A percentile compares a stretch with the other conserved stretches of the same genome.
Conservation (phyloP, 2,329 filamentous ascomycete species). For the Hypoxylon sp. region DNA sequence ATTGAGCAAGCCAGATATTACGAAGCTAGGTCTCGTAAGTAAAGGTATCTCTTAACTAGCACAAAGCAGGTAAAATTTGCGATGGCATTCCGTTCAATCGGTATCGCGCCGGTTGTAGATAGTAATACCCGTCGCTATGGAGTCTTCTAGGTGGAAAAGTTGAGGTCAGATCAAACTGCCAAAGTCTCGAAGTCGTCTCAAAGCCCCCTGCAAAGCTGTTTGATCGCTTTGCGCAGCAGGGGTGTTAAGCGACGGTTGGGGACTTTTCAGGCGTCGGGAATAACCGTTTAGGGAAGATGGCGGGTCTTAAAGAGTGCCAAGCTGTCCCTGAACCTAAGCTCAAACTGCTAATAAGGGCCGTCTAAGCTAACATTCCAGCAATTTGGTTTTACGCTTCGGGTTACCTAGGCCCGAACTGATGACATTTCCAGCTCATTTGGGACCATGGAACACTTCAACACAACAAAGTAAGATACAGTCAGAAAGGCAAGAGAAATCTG, state of each 20-base stretch:
- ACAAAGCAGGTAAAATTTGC: background rate
- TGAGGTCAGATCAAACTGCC: conserved; percentile 47
- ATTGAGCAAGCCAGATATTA: background rate
- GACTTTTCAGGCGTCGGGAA: conserved; percentile 23
- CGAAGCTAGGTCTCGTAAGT: background rate
- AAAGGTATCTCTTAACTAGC: background rate
- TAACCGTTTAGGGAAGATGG: conserved; percentile 28
- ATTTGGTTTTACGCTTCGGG: conserved; percentile 3
- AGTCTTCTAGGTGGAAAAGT: conserved; percentile 27
- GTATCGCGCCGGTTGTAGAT: conserved; percentile 7
- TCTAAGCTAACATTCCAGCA: background rate
- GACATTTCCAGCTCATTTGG: background rate
- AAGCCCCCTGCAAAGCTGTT: conserved; percentile 43
- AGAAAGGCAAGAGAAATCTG: background rate
- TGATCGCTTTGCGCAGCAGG: conserved; percentile 40
- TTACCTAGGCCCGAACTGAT: conserved; percentile 18
- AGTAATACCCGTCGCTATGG: conserved; percentile 1
- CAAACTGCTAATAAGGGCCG: conserved; percentile 8
- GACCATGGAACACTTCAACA: conserved; percentile 2
- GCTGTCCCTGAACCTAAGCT: conserved; percentile 25
- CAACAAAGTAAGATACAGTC: background rate
- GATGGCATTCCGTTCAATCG: conserved; percentile 6
- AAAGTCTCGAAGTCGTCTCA: conserved; percentile 50
- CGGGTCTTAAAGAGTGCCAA: conserved; percentile 32
- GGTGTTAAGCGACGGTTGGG: conserved; percentile 33